phyloP scores from a whole-genome alignment of 2,329 filamentous ascomycete species.

The Fusarium goolgardi region DNA sequence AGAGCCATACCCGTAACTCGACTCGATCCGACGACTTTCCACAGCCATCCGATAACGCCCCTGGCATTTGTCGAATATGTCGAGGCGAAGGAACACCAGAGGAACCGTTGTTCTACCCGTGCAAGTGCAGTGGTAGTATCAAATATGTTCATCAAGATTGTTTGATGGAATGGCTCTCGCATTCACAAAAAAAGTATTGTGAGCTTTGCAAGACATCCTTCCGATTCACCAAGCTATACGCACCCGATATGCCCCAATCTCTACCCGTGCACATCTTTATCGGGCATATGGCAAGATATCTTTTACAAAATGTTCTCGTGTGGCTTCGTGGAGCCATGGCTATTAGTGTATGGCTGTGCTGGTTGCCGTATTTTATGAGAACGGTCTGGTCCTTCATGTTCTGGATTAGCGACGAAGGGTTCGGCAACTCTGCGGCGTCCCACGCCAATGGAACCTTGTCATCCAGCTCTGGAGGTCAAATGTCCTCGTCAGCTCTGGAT shows the following conservation, averaged over 20 bases:
- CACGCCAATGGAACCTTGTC: constrained; percentile 42
- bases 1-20: constrained; percentile 42
- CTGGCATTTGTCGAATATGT: constrained; percentile 96
- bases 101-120: constrained; percentile 95
- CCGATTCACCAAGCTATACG: constrained; percentile 97
- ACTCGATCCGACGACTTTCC: constrained; percentile 44
- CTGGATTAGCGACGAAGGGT: constrained; percentile 87
- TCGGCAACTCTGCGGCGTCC: constrained; percentile 54
- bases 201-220: constrained; percentile 99
- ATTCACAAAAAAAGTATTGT: constrained; percentile 99
- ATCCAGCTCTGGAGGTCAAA: constrained; percentile 45
- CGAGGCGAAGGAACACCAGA: constrained; percentile 84
- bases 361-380: constrained; percentile 90
- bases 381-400: constrained; percentile 94
- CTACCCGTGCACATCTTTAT: constrained; percentile 85
- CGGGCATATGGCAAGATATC: constrained; percentile 79
- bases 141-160: constrained; percentile 98
- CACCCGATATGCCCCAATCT: constrained; percentile 88
- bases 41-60: constrained; percentile 52
- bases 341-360: constrained; percentile 85
- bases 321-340: constrained; percentile 86
- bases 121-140: constrained; percentile 99
- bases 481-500: constrained; percentile 46
- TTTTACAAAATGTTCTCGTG: constrained; percentile 75
- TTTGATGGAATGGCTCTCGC: constrained; percentile 97